phyloP scores from a whole-genome alignment of 2,329 filamentous ascomycete genomes.

The Xylaria sp. region DNA sequence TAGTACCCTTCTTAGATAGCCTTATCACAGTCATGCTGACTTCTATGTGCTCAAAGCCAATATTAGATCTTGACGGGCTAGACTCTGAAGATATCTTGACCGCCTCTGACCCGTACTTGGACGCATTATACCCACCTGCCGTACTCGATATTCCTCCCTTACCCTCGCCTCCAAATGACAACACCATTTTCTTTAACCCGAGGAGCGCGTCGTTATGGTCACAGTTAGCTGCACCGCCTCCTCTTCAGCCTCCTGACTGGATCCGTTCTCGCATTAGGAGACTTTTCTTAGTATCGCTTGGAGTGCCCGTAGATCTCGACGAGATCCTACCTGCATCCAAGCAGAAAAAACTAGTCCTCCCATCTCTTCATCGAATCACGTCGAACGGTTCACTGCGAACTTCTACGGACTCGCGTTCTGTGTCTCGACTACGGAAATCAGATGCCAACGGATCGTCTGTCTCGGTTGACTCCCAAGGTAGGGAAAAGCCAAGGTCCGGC shows the following conservation, averaged over 20 bases:
- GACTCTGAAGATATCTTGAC: conserved; percentile 69
- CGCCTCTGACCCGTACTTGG: conserved; percentile 73
- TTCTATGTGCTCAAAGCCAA: conserved; percentile 59
- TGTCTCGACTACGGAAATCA: conserved; percentile 59
- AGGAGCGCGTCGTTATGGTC: conserved; percentile 94
- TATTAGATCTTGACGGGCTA: conserved; percentile 74
- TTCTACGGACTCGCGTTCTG: conserved; percentile 65
- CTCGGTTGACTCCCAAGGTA: conserved; percentile 69
- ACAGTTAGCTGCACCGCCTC: conserved; percentile 92
- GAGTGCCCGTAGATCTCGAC: conserved; percentile 95
- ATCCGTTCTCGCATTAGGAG: conserved; percentile 94
- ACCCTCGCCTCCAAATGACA: conserved; percentile 63
- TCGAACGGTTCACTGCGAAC: conserved; percentile 64
- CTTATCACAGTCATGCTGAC: conserved; percentile 49
- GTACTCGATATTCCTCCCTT: conserved; percentile 63
- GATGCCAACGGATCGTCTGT: conserved; percentile 67
- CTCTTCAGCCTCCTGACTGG: conserved; percentile 96
- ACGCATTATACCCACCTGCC: conserved; percentile 72
- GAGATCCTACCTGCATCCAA: conserved; percentile 97
- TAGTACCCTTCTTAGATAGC: conserved; percentile 50
- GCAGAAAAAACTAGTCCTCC: conserved; percentile 95
- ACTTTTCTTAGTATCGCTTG: conserved; percentile 93
- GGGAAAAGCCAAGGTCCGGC: conserved; percentile 54
- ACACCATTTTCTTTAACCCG: conserved; percentile 82
- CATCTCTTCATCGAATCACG: conserved; percentile 68